phyloP scores from a whole-genome alignment of 2,329 filamentous ascomycete species.

The Lasiodiplodia sp. region DNA sequence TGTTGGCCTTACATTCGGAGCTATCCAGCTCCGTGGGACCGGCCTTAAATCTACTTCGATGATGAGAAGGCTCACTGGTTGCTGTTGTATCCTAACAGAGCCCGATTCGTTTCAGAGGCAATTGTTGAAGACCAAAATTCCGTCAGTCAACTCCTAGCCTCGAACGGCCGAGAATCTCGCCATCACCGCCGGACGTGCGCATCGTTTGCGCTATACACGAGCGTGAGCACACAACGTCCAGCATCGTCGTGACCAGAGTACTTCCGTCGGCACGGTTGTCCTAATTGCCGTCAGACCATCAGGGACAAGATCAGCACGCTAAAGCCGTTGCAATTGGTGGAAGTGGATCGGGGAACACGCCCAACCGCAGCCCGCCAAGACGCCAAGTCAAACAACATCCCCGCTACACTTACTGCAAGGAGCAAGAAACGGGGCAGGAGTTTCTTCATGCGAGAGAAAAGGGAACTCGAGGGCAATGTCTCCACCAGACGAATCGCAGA shows the following conservation, averaged over 20 bases:
- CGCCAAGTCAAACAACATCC: conserved; percentile 26
- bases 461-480: neutral
- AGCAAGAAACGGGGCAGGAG: conserved; percentile 7
- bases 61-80: neutral
- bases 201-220: neutral
- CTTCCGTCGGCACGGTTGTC: conserved; percentile 9
- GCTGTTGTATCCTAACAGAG: neutral
- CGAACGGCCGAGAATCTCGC: conserved; percentile 6
- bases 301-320: neutral
- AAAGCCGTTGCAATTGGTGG: conserved; percentile 14
- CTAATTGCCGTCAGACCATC: conserved; percentile 8
- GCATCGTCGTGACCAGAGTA: neutral
- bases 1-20: neutral
- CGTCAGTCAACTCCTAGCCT: neutral
- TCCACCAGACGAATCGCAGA: conserved; percentile 21
- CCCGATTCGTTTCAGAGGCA: neutral
- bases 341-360: neutral
- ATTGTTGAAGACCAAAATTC: neutral
- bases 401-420: conserved; percentile 12
- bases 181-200: conserved; percentile 1
- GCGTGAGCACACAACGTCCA: neutral
- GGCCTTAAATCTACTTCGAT: neutral
- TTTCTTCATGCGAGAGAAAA: conserved; percentile 14
- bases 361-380: conserved; percentile 13
- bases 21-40: conserved; percentile 1